Evolutionary conservation across 805 yeast genomes (phyloP), one percentile per base, ranked within the genome.

Genomic region (Teunomyces kruisii): DNA sequence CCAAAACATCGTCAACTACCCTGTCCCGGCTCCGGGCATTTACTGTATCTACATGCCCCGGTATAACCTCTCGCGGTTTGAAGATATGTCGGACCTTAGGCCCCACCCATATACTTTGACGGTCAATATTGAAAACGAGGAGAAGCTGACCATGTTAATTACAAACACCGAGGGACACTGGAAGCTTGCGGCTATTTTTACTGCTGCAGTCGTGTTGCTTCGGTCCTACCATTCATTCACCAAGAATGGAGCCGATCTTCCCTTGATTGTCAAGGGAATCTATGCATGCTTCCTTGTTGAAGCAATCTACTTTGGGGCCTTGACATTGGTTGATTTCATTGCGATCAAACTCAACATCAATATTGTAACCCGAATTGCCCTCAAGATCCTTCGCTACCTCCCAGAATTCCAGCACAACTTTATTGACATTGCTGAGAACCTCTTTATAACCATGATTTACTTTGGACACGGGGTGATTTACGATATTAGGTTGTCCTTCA

Each of bases 31-130:
- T 9, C 40, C 42, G 2, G 50, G 53, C 10, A 44, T 40, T 16
- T 49, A 49, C 47, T 49, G 53, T 42, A 38, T 49, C 38, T 49
- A 49, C 40, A 14, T 46, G 28, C 53, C 53, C 9, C 33, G 46
- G 9, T 46, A 44, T 39, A 14, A 36, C 32, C 13, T 32, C 41
- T 30, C 26, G 14, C 19, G 36, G 26, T 29, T 19, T 9, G 22
- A 14, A 12, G 41, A 40, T 3, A 19, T 17, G 8, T 22, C 28
- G 13, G 14, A 16, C 12, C 27, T 39, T 19, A 33, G 28, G 33
- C 50, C 50, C 3, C 38, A 41, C 16, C 30, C 36, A 2, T 49
- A 32, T 31, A 15, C 19, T 2, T 45, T 39, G 13, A n/a, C 29
- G 4, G 42, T 49, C n/a, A 19, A 33, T 14, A 39, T 49, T 6